Evolutionary conservation across 192 early-diverging fungal genomes (phyloP), one percentile per base, ranked within the genome.

Genomic region (Entomortierella lignicola): DNA sequence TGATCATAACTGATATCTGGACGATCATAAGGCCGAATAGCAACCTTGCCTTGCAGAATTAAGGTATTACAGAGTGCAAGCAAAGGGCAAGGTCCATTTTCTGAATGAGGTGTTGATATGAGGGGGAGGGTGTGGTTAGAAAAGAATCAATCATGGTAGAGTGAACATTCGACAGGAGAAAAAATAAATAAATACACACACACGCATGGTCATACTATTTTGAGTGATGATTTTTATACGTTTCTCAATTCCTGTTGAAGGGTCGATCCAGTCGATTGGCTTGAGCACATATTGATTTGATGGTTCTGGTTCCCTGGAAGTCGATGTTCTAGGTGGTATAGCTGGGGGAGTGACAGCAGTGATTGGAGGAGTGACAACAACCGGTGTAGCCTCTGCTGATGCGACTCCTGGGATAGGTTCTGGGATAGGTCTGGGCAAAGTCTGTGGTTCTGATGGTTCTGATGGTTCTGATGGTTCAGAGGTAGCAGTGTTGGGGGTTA

Each of bases 61-160:
- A 99, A 85, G 8, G 92, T 92, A 77, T 99, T 99, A 55, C 87
- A 85, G 10, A 98, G 84, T 17, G 94, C 93, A 5, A 96, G 81
- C 42, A 98, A 71, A 20, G 96, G 96, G 77, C 96, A 98, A 0
- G 96, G 96, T 0, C 96, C 96, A 77, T 98, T 98, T 58, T 89
- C 91, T 88, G 52, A 30, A 5, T 29, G 23, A 29, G 26, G 26
- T 26, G 34, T 37, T 10, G 10, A 37, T 1, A 41, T 60, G 2
- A 39, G n/a, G n/a, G n/a, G n/a, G n/a, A n/a, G n/a, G n/a, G n/a
- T n/a, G n/a, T n/a, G n/a, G n/a, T n/a, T 21, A 42, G 25, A 25
- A 27, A 41, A 77, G 27, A 62, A 42, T 13, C 39, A 42, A 13
- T 42, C 13, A 10, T 42, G 39, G 20, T 25, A 32, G 0, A 39